Percentiles rank a stretch among this genome's conserved stretches.
phyloP scores from a whole-genome alignment of 176 grass and related monocot genomes.

The Cymbopogon citratus region DNA sequence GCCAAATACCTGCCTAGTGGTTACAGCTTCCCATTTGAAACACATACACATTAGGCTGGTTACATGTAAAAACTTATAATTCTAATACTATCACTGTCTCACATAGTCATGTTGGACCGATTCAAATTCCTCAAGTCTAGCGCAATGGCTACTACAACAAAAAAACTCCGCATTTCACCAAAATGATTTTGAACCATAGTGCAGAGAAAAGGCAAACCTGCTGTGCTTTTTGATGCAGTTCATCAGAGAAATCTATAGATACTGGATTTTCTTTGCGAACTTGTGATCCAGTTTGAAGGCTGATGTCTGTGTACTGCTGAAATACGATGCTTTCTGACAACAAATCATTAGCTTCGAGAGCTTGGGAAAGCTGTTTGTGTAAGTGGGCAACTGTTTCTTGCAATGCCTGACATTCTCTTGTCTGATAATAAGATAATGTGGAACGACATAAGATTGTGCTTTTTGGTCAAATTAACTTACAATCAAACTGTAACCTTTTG shows the following conservation, averaged over 20 bases:
- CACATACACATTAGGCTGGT: too few relatives aligned
- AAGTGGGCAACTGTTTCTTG: constrained; percentile 49
- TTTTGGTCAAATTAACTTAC: constrained; percentile 12
- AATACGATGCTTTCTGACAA: constrained; percentile 27
- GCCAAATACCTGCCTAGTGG: too few relatives aligned
- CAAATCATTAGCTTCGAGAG: constrained; percentile 41
- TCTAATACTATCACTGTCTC: background rate
- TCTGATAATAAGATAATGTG: constrained; percentile 38
- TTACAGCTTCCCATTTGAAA: too few relatives aligned
- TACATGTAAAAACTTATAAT: background rate
- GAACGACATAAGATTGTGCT: constrained; percentile 2
- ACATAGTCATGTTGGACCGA: background rate
- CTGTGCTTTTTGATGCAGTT: constrained; percentile 26
- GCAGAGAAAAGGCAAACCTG: constrained; percentile 44
- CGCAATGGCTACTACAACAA: background rate
- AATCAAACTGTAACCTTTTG: constrained; percentile 47
- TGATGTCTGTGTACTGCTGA: constrained; percentile 11
- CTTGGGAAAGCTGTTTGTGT: constrained; percentile 55
- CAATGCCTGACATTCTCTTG: constrained; percentile 47
- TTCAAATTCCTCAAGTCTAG: background rate
- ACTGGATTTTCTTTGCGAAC: constrained; percentile 21
- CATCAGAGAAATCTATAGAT: constrained; percentile 27
- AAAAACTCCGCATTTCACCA: background rate
- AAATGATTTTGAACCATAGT: constrained; percentile 1
- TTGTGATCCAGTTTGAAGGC: constrained; percentile 20